Percentiles rank a stretch among this genome's conserved stretches.
Evolutionary conservation across 352 stramenopile genomes (phyloP).

Genomic region (Pythium apleroticum): DNA sequence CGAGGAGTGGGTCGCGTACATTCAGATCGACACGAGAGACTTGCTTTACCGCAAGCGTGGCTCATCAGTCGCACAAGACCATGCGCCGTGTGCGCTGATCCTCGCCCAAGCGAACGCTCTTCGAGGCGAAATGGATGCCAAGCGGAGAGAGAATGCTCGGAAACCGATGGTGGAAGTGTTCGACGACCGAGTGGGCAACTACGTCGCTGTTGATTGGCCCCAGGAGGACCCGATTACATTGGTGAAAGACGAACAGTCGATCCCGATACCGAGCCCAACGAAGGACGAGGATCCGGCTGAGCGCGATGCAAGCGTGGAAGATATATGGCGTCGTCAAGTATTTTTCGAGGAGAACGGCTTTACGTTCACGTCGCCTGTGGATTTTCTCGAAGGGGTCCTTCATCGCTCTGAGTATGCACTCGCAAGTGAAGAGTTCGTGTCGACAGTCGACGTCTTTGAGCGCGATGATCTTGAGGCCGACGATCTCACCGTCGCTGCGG

Average conservation of each 20-base stretch:
- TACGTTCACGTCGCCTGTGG: constrained; percentile 13
- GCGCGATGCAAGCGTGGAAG: not conserved
- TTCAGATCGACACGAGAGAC: not conserved
- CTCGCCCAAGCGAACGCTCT: constrained; percentile 7
- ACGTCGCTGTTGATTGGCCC: constrained; percentile 8
- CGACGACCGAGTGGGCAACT: constrained; percentile 3
- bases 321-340: not conserved
- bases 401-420: not conserved
- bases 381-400: constrained; percentile 3
- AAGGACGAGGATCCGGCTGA: not conserved
- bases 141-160: not conserved
- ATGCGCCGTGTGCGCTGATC: constrained; percentile 19
- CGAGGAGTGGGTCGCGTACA: constrained; percentile 24
- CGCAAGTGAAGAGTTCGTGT: constrained; percentile 1
- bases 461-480: constrained; percentile 1
- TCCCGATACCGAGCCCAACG: not conserved
- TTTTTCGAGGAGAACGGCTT: constrained; percentile 15
- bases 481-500: not conserved
- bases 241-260: not conserved
- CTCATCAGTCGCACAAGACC: not conserved
- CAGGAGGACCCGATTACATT: not conserved
- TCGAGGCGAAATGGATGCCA: not conserved
- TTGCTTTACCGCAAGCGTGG: constrained; percentile 17
- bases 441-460: not conserved
- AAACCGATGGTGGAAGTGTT: constrained; percentile 12